phyloP scores from a whole-genome alignment of 164 flowering plant species.

The Macadamia tetraphylla region DNA sequence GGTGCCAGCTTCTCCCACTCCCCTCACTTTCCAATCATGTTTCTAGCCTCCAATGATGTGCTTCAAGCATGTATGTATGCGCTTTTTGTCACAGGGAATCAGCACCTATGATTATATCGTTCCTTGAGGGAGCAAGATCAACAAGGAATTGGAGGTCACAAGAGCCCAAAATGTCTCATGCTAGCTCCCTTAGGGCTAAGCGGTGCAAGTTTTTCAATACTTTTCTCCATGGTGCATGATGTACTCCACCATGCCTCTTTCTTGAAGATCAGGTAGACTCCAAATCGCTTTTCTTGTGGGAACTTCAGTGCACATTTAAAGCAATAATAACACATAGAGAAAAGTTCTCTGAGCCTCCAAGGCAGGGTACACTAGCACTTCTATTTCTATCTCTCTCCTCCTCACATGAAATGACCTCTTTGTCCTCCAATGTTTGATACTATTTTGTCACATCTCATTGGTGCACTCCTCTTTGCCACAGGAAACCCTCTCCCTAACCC shows the following conservation, averaged over 20 bases:
- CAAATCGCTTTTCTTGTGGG: neutral
- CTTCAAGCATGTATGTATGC: neutral
- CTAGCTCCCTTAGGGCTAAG: constrained; percentile 91
- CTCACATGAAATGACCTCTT: no score
- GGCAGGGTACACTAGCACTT: no score
- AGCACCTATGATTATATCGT: constrained; percentile 97
- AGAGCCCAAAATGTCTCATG: constrained; percentile 95
- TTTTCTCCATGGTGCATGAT: constrained; percentile 90
- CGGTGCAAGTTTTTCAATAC: constrained; percentile 91
- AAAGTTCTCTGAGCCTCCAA: no score
- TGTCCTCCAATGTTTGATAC: no score
- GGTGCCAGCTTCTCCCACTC: no score
- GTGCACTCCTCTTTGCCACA: no score
- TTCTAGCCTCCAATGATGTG: neutral
- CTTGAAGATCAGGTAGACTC: constrained; percentile 89
- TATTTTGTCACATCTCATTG: no score
- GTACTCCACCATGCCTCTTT: constrained; percentile 94
- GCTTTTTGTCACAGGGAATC: constrained; percentile 56
- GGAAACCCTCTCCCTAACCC: no score
- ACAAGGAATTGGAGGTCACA: constrained; percentile 71
- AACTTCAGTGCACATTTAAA: no score
- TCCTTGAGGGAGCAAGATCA: constrained; percentile 95
- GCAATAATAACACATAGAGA: no score
- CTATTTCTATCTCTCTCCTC: no score
- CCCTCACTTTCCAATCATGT: no score